A percentile compares a stretch with the other conserved stretches of the same genome.
Conservation (phyloP, 1,139 yeast genomes). For the Geotrichum siamense region DNA sequence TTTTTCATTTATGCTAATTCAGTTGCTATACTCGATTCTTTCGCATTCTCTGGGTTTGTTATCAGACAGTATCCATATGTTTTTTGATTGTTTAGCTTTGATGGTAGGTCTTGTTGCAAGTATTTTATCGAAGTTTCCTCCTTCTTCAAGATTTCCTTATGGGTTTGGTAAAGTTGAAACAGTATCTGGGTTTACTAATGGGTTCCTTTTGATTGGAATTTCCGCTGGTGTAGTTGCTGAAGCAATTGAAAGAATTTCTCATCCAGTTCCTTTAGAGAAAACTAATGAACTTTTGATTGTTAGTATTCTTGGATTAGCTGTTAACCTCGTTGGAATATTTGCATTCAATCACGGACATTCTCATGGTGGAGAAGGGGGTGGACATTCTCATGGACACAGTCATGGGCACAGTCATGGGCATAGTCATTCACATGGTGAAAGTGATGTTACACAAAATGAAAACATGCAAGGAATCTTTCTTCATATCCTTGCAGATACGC, state of each 20-base stretch:
- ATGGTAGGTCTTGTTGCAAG: conserved; percentile 89
- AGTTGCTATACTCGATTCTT: conserved; percentile 80
- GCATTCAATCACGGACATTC: conserved; percentile 82
- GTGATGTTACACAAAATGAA: conserved; percentile 45
- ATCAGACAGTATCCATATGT: conserved; percentile 94
- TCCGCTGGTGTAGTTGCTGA: conserved; percentile 84
- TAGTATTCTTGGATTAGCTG: conserved; percentile 73
- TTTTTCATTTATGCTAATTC: conserved; percentile 89
- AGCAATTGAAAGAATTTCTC: conserved; percentile 69
- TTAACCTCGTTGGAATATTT: conserved; percentile 84
- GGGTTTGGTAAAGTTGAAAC: conserved; percentile 83
- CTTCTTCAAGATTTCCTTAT: conserved; percentile 72
- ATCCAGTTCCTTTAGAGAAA: conserved; percentile 70
- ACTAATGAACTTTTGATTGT: conserved; percentile 85
- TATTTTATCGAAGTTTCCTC: conserved; percentile 48
- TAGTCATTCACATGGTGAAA: conserved; percentile 38
- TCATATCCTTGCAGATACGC: conserved; percentile 89
- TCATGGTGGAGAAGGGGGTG: conserved; percentile 41
- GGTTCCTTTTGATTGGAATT: conserved; percentile 77
- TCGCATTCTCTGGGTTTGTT: conserved; percentile 86
- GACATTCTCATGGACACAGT: conserved; percentile 36
- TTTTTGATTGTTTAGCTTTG: conserved; percentile 84
- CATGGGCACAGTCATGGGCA: conserved; percentile 27
- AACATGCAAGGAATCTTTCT: conserved; percentile 92
- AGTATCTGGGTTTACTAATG: conserved; percentile 91